phyloP scores from a whole-genome alignment of 345 rosid species.

The Camelina hispida region DNA sequence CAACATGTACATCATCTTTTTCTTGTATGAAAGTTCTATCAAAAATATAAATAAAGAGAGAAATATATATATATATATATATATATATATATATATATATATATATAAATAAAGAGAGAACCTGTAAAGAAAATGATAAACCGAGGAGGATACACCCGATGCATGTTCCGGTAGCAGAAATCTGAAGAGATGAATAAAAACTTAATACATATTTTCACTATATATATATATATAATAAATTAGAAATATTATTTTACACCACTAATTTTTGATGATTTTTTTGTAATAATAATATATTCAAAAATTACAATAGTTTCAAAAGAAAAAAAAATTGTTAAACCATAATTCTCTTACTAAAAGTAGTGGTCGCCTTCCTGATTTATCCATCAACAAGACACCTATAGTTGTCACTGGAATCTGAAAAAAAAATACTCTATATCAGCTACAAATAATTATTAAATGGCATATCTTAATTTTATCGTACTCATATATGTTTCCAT shows the following conservation, averaged over 20 bases:
- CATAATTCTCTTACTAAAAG: conserved; percentile 55
- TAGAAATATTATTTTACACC: no score
- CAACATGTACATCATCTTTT: neutral
- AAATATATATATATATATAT: neutral
- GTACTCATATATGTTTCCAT: neutral
- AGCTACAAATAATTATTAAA: neutral
- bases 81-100: no score
- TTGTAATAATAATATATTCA: no score
- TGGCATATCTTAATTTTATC: neutral
- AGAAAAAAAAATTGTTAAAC: neutral
- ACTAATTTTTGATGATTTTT: no score
- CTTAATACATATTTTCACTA: neutral
- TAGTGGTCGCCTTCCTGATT: conserved; percentile 74
- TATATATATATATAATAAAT: no score
- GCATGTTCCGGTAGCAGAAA: conserved; percentile 85
- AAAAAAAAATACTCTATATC: neutral
- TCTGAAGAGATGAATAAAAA: conserved; percentile 43
- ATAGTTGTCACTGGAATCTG: conserved; percentile 80
- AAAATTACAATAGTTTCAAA: neutral
- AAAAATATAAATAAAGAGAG: neutral
- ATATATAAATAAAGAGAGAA: neutral
- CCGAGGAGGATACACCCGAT: conserved; percentile 65
- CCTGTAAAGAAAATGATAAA: conserved; percentile 63
- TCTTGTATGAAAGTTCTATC: neutral
- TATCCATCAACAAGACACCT: conserved; percentile 74